Evolutionary conservation across 176 grass and related monocot genomes (phyloP), one percentile per base, ranked within the genome.

Genomic region (Echinochloa phyllopogon): DNA sequence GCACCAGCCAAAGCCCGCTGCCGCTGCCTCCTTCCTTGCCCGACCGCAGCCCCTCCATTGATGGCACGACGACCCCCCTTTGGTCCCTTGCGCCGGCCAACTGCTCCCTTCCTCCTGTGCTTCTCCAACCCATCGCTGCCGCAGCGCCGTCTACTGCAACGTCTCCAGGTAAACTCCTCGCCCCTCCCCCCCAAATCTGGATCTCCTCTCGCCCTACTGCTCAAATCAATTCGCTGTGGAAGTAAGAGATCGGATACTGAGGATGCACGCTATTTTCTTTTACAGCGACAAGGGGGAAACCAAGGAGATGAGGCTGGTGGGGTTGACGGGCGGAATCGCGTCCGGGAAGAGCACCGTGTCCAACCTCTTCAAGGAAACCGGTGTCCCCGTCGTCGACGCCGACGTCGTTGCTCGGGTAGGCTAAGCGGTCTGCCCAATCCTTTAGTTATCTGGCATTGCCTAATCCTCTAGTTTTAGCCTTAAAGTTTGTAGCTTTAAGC

Each of bases 341-440:
- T 95, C 91, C 0, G 93, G 95, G 43, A 98, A 98, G 91, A 95
- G 93, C 89, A 98, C 96, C 0, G 63, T 98, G 43, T 98, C 96
- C 73, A 78, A 69, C 69, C 93, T 95, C 56, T 98, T 98, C 86
- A 95, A 85, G 77, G 86, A 90, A 40, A 20, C 79, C n/a, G 91
- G 89, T 33, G 10, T 98, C 78, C 89, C 91, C 1, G 83, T 98
- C 4, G 91, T 95, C 8, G 93, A 98, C 10, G 93, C 93, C 2
- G 96, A 98, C 76, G 10, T 94, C 36, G 83, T 98, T 15, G 89
- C 96, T 33, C 89, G 93, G 50, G 96, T 98, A 89, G 72, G 60
- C 58, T 58, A 29, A 68, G 6, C 33, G 50, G 6, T 1, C 16
- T 10, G 14, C 23, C 21, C 4, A n/a, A 16, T 52, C 48, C 20